Percentiles rank a stretch among this genome's conserved stretches.
These are phyloP conservation scores for Typha latifolia DNA, from an alignment of 176 grass and related monocot genomes.

Conservation along the genomic window DNA sequence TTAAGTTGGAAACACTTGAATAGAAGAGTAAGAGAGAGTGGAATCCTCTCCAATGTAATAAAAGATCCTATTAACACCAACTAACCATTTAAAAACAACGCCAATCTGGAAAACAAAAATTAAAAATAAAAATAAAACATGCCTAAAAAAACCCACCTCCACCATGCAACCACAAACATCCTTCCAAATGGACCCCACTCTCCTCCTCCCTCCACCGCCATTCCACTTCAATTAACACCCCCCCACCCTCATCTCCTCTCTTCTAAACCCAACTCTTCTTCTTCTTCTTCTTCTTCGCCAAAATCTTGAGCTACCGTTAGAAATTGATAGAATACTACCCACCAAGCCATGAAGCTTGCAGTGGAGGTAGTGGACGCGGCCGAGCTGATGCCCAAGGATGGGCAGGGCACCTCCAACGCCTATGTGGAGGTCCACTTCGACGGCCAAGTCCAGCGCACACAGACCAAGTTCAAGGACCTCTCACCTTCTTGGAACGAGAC, in stretches of 20 bases:
- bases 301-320: not conserved
- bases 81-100: no score
- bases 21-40: no score
- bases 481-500: constrained; percentile 35
- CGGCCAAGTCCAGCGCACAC: constrained; percentile 33
- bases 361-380: constrained; percentile 33
- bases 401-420: constrained; percentile 27
- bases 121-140: no score
- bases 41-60: no score
- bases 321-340: not conserved
- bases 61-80: no score
- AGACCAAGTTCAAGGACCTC: constrained; percentile 31
- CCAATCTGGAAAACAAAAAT: no score
- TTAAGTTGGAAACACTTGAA: no score
- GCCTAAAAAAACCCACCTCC: no score
- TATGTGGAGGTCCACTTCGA: constrained; percentile 42
- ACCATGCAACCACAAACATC: no score
- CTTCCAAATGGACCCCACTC: not conserved
- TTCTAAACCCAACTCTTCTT: constrained; percentile 13
- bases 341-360: constrained; percentile 27
- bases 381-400: constrained; percentile 38
- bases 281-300: not conserved
- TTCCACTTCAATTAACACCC: not conserved
- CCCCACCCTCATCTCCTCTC: not conserved
- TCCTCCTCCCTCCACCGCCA: constrained; percentile 15